Evolutionary conservation across 1,284 basidiomycete species (phyloP).

Genomic region (Ustilago sp.): DNA sequence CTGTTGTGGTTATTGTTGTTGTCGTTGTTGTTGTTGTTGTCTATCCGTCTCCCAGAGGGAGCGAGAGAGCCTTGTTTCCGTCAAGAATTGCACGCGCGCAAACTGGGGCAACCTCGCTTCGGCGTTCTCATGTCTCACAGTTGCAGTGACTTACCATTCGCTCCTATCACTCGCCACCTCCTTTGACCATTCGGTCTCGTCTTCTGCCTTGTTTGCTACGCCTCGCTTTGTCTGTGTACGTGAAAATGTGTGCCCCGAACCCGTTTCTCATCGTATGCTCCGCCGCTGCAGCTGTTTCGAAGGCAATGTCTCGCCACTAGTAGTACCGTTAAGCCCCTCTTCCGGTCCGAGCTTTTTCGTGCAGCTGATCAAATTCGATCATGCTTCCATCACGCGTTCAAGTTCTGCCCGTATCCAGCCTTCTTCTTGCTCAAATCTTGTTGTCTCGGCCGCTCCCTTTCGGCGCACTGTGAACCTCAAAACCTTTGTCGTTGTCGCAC

Average conservation of each 20-base stretch:
- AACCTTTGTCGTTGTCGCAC: no score
- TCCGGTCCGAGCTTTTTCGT: conserved; percentile 7
- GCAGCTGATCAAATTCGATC: neutral
- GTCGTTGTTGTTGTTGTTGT: no score
- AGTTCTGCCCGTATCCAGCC: neutral
- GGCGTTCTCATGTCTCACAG: neutral
- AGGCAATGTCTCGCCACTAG: neutral
- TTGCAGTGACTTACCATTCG: neutral
- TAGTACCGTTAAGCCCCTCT: conserved; percentile 7
- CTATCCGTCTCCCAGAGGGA: neutral
- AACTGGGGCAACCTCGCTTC: neutral
- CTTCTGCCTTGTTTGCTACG: no score
- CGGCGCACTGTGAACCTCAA: neutral
- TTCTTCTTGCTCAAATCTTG: neutral
- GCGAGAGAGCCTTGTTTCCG: neutral
- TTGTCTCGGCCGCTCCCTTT: neutral
- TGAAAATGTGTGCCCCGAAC: neutral
- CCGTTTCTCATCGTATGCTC: neutral
- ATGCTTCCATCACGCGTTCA: neutral
- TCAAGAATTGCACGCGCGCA: conserved; percentile 4
- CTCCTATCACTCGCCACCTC: no score
- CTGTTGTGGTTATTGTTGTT: no score
- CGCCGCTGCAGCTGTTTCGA: neutral
- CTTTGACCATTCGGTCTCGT: no score
- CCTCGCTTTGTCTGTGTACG: neutral